phyloP scores from a whole-genome alignment of 1,139 yeast species.

The Hanseniaspora gamundiae region DNA sequence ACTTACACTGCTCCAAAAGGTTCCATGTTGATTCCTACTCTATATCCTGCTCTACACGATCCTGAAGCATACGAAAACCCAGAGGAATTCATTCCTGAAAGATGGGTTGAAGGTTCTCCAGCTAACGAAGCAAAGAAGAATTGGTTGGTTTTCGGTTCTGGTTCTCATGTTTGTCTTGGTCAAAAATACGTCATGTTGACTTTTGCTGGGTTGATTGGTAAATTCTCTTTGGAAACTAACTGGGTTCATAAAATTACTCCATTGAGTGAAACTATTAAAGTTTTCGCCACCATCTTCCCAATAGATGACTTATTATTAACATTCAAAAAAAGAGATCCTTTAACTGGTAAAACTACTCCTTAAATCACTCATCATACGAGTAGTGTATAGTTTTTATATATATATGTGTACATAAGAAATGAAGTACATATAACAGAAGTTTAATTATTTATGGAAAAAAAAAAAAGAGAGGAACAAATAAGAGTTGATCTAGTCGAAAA shows the following conservation, averaged over 20 bases:
- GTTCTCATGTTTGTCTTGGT: conserved; percentile 93
- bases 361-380: too few species aligned
- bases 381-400: too few species aligned
- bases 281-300: conserved; percentile 96
- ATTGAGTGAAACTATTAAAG: conserved; percentile 80
- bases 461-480: too few species aligned
- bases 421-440: neutral
- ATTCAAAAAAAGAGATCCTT: conserved; percentile 52
- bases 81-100: conserved; percentile 86
- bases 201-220: conserved; percentile 83
- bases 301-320: conserved; percentile 80
- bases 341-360: conserved; percentile 21
- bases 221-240: conserved; percentile 68
- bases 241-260: conserved; percentile 74
- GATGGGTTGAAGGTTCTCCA: conserved; percentile 68
- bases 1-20: conserved; percentile 92
- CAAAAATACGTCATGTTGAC: conserved; percentile 86
- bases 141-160: conserved; percentile 95
- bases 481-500: conserved; percentile 40
- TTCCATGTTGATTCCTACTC: conserved; percentile 88
- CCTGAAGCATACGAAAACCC: conserved; percentile 94
- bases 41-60: conserved; percentile 92
- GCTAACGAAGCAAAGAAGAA: conserved; percentile 62
- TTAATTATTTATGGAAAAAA: neutral
- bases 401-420: too few species aligned